Evolutionary conservation across 176 grass and related monocot species (phyloP), one percentile per base, ranked within the genome.

Genomic region (Phyllostachys edulis): DNA sequence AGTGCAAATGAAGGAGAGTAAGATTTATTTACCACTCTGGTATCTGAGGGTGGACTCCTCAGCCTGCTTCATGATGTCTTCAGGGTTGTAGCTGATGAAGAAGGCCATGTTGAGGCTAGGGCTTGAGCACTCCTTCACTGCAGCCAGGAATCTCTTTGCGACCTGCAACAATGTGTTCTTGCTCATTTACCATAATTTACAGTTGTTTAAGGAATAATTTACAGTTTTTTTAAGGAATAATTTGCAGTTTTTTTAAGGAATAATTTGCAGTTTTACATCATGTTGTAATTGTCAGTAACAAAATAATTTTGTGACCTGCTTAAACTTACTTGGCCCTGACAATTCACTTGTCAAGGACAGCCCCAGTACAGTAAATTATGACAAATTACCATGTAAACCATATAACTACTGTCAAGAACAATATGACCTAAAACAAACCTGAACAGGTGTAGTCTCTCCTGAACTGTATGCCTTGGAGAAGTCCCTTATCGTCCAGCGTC

Each of bases 401-500:
- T 76, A 55, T 20, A 63, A 17, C 26, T 51, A 27, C 20, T 61
- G 37, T 61, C 39, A 26, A 79, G 32, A 73, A 61, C 41, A 86
- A 42, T 24, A 61, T 16, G 54, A 36, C 8, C 17, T 39, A 69
- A 18, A n/a, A 44, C 86, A n/a, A 47, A 94, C 94, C 82, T 87
- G 85, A 67, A 89, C 91, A 26, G 97, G 97, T 4, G 93, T 92
- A 1, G 82, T 77, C 73, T 99, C 91, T 41, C 97, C 97, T 38
- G 91, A 90, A 36, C 37, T 80, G 84, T 99, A 99, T 0, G 97
- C 91, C 66, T 77, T 74, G 49, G 63, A 18, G 70, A 99, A 96
- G 64, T 99, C 97, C 67, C 55, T 87, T 54, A 96, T 84, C 32
- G 93, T 96, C 97, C 93, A 90, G 7, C 96, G 84, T 55, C 45